These are phyloP conservation scores for Naganishia kalamii DNA, from an alignment of 768 basidiomycete species.

Conservation along the genomic window DNA sequence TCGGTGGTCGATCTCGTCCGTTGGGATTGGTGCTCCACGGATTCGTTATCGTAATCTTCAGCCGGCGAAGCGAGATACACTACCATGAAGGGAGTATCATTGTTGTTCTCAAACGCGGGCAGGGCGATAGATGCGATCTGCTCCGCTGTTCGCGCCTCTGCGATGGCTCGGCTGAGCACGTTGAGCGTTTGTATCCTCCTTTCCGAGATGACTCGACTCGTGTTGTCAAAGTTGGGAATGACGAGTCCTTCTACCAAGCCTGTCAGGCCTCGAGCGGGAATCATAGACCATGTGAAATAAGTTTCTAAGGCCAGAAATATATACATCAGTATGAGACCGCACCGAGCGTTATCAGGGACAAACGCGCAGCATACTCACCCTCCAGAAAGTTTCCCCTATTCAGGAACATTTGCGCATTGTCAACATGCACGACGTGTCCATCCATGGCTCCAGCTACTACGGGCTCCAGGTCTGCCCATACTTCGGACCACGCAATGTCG, in stretches of 20 bases:
- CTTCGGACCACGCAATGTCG: slow-evolving; percentile 20
- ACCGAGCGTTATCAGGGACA: background rate
- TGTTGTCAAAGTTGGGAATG: slow-evolving; percentile 22
- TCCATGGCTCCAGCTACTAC: slow-evolving; percentile 1
- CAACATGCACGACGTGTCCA: slow-evolving; percentile 11
- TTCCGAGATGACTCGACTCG: background rate
- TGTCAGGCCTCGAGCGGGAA: background rate
- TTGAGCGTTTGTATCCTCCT: slow-evolving; percentile 9
- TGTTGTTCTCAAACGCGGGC: slow-evolving; percentile 1
- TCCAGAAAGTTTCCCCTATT: slow-evolving; percentile 7
- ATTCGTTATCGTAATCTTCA: background rate
- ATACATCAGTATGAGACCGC: background rate
- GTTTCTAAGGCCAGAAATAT: background rate
- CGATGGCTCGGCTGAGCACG: slow-evolving; percentile 3
- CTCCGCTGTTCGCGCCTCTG: background rate
- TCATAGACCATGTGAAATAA: slow-evolving; percentile 15
- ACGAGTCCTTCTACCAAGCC: background rate
- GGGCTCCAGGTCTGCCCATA: slow-evolving; percentile 15
- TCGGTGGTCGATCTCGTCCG: background rate
- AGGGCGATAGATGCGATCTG: background rate
- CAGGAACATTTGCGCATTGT: slow-evolving; percentile 19
- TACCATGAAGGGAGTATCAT: slow-evolving; percentile 3
- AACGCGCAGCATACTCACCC: background rate
- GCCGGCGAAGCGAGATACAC: background rate
- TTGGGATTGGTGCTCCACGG: background rate